These are phyloP conservation scores for Lathyrus tuberosus DNA, from an alignment of 306 rosid species.

Conservation along the genomic window DNA sequence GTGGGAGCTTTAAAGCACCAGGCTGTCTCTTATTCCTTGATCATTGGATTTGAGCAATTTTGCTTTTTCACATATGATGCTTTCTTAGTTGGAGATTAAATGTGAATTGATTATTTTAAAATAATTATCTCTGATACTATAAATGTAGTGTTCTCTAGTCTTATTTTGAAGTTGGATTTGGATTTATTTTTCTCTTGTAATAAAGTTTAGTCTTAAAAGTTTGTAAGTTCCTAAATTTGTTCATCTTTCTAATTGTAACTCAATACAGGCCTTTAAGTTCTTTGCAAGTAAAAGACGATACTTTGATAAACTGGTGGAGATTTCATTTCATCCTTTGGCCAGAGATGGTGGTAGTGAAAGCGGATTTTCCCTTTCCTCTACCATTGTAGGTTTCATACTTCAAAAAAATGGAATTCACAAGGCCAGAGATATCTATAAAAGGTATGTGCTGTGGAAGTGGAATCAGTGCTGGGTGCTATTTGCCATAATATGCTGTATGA, in stretches of 20 bases:
- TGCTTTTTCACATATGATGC: slow-evolving; percentile 1
- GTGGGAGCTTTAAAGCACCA: neutral
- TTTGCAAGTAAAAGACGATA: slow-evolving; percentile 58
- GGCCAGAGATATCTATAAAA: slow-evolving; percentile 76
- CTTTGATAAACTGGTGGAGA: slow-evolving; percentile 75
- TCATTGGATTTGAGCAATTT: slow-evolving; percentile 10
- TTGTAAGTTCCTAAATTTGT: neutral
- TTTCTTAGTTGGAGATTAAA: slow-evolving; percentile 12
- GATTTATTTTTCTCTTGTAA: slow-evolving; percentile 12
- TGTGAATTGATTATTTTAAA: slow-evolving; percentile 9
- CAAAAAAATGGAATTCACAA: slow-evolving; percentile 75
- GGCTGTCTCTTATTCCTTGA: neutral
- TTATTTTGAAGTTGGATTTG: slow-evolving; percentile 1
- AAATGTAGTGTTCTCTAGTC: too few species aligned
- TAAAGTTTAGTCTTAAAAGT: neutral
- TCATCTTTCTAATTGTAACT: slow-evolving; percentile 28
- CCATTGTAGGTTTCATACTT: slow-evolving; percentile 65
- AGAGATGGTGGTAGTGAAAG: slow-evolving; percentile 76
- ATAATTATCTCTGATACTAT: neutral
- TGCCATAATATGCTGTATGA: slow-evolving; percentile 18
- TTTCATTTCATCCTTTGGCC: slow-evolving; percentile 58
- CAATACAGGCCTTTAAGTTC: slow-evolving; percentile 73
- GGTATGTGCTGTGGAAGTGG: slow-evolving; percentile 49
- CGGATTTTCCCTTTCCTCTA: slow-evolving; percentile 80
- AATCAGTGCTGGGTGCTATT: neutral